A percentile compares a stretch with the other conserved stretches of the same genome.
phyloP scores from a whole-genome alignment of 306 rosid genomes.

The Gynostemma pentaphyllum region DNA sequence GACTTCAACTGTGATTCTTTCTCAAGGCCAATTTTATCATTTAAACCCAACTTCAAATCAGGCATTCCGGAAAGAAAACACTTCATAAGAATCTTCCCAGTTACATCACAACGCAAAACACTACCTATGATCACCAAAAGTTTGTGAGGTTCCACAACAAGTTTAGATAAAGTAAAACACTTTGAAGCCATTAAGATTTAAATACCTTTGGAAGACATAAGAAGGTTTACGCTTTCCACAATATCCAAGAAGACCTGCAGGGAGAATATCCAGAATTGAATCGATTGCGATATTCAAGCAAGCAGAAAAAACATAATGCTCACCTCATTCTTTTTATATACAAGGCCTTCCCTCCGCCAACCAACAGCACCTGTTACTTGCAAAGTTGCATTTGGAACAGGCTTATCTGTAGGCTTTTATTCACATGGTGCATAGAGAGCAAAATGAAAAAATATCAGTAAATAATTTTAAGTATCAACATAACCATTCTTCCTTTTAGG shows the following conservation, averaged over 20 bases:
- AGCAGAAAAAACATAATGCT: slow-evolving; percentile 1
- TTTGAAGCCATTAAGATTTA: slow-evolving; percentile 10
- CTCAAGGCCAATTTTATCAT: slow-evolving; percentile 97
- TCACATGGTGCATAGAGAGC: background rate
- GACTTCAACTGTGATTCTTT: slow-evolving; percentile 81
- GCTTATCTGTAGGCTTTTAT: slow-evolving; percentile 54
- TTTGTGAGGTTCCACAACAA: slow-evolving; percentile 15
- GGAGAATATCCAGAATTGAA: background rate
- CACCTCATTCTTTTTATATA: slow-evolving; percentile 83
- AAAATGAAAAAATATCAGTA: background rate
- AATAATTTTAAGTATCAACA: background rate
- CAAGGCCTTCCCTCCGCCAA: slow-evolving; percentile 94
- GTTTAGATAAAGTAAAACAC: background rate
- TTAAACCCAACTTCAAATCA: slow-evolving; percentile 85
- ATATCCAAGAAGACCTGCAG: slow-evolving; percentile 87
- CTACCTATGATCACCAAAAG: slow-evolving; percentile 41
- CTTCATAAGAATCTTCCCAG: slow-evolving; percentile 90
- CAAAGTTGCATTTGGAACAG: slow-evolving; percentile 87
- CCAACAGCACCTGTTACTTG: slow-evolving; percentile 98
- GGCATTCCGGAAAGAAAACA: slow-evolving; percentile 99
- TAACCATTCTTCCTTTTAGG: background rate
- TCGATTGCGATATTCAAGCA: slow-evolving; percentile 5
- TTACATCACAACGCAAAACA: slow-evolving; percentile 86
- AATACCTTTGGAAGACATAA: slow-evolving; percentile 90
- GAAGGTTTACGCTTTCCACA: slow-evolving; percentile 89